A percentile compares a stretch with the other conserved stretches of the same genome.
Evolutionary conservation across 1,284 basidiomycete genomes (phyloP).

Genomic region (Cutaneotrichosporon mucoides): DNA sequence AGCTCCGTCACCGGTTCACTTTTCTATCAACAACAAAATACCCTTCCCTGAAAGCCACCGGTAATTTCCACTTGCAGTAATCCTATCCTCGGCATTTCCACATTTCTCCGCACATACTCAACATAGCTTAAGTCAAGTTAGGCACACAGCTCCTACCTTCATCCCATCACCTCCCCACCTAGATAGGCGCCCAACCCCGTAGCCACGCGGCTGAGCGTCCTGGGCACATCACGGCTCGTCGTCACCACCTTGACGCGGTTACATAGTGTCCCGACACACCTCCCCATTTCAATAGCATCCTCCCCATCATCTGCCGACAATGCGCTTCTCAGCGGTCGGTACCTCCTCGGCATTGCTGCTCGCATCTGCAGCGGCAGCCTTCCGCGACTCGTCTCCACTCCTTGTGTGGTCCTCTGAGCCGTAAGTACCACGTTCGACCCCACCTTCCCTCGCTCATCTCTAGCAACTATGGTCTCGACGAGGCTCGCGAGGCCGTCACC

Average conservation of each 20-base stretch:
- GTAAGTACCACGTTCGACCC: slow-evolving; percentile 21
- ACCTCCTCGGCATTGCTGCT: slow-evolving; percentile 24
- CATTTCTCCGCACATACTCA: not conserved
- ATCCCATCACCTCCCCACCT: not conserved
- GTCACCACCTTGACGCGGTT: not conserved
- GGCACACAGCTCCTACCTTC: not conserved
- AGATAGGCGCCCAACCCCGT: not conserved
- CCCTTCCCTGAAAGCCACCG: too few species aligned
- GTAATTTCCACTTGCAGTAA: not conserved
- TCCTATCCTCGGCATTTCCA: not conserved
- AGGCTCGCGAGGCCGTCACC: slow-evolving; percentile 26
- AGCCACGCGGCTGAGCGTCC: not conserved
- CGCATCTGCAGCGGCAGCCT: slow-evolving; percentile 25
- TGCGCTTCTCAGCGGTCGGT: slow-evolving; percentile 29
- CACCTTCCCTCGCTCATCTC: not conserved
- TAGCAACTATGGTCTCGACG: slow-evolving; percentile 24
- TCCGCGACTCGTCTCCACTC: slow-evolving; percentile 43
- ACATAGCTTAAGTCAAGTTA: too few species aligned
- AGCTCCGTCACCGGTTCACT: not conserved
- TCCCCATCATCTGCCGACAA: slow-evolving; percentile 6
- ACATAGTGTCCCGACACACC: not conserved
- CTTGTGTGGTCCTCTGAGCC: slow-evolving; percentile 39
- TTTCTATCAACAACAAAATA: not conserved
- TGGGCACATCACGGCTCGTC: too few species aligned
- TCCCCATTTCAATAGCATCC: not conserved